Evolutionary conservation across 768 basidiomycete species (phyloP), one percentile per base, ranked within the genome.

Genomic region (Trametes villosa): DNA sequence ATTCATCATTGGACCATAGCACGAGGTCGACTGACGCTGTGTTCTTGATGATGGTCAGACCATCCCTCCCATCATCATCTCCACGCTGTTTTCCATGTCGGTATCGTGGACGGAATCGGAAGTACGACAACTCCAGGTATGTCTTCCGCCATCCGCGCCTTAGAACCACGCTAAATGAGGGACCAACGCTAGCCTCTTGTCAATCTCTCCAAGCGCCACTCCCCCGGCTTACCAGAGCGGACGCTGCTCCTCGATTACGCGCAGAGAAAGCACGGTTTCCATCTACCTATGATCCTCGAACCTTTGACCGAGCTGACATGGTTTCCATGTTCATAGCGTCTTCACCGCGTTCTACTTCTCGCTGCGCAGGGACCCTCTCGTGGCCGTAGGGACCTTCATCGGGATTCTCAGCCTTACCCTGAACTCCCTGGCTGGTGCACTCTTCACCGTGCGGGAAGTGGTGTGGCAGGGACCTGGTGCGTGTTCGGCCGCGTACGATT

Each of bases 81-180:
- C 81, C 9, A 81, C 81, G 53, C 65, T 81, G 20, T 77, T 84
- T 12, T 79, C 80, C 4, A 80, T 78, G 0, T 59, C 83, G 53
- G 85, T 83, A 83, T 71, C 81, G 6, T 84, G 83, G 83, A 84
- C 82, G 6, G 83, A 84, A 63, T 75, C 81, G 26, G 83, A 83
- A 60, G 80, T 86, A 50, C 82, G 84, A 65, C 82, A 79, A 67
- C 78, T 85, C 72, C 84, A 84, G 75, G 81, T 79, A 50, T 29
- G 70, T 46, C 15, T 3, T 22, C 9, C 46, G 24, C n/a, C 36
- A 31, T 53, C 36, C 31, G n/a, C 30, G n/a, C 40, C 31, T 58
- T 83, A 79, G 60, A 72, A 20, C 4, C 22, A 18, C 34, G 17
- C 29, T 42, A 17, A n/a, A 11, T 9, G 9, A 15, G 3, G 8